Evolutionary conservation across 176 grass and related monocot species (phyloP).

Genomic region (Panicum miliaceum): DNA sequence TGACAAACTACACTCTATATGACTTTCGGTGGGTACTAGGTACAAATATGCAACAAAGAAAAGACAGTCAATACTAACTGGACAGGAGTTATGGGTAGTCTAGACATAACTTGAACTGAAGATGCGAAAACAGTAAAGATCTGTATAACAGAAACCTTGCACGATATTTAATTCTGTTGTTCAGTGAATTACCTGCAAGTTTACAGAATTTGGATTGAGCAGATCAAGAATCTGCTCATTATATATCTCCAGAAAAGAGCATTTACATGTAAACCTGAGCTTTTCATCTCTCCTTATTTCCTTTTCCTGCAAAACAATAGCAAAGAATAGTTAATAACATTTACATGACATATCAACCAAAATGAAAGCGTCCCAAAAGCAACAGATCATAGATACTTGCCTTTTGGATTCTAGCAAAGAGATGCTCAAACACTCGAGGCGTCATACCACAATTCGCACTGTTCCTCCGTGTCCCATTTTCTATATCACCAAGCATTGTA

Average conservation of each 20-base stretch:
- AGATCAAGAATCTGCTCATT: conserved; percentile 97
- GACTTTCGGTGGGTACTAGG: too few species aligned
- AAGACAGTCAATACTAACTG: conserved; percentile 6
- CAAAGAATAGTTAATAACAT: conserved; percentile 17
- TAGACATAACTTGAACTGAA: not conserved
- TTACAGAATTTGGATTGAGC: conserved; percentile 74
- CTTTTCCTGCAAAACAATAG: conserved; percentile 72
- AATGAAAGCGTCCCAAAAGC: not conserved
- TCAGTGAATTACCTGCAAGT: conserved; percentile 74
- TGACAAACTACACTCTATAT: too few species aligned
- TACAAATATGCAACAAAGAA: conserved; percentile 11
- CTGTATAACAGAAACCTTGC: not conserved
- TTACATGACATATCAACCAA: not conserved
- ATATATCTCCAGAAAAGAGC: conserved; percentile 97
- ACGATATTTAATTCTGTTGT: not conserved
- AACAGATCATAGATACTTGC: conserved; percentile 51
- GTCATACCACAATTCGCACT: conserved; percentile 95
- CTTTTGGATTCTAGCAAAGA: conserved; percentile 90
- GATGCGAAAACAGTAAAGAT: not conserved
- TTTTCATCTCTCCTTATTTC: conserved; percentile 87
- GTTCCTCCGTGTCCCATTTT: conserved; percentile 90
- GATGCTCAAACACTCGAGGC: conserved; percentile 95
- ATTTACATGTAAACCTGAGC: conserved; percentile 90
- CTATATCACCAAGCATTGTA: conserved; percentile 97
- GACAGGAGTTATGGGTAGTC: not conserved